Percentiles rank a stretch among this genome's conserved stretches.
These are phyloP conservation scores for Candida pseudoglaebosa DNA, from an alignment of 805 yeast species.

Conservation along the genomic window DNA sequence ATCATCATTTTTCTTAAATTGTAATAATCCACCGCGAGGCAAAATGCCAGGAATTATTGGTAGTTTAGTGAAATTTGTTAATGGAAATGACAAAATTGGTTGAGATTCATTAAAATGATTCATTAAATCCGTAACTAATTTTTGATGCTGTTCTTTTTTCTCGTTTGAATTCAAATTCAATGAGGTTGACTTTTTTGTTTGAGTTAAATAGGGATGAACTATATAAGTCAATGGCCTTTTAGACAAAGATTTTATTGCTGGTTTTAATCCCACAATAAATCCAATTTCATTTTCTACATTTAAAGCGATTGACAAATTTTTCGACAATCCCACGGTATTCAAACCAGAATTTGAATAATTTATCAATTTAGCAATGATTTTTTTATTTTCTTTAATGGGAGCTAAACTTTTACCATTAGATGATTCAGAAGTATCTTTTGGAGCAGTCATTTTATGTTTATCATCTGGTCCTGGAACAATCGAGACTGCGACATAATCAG, in stretches of 20 bases:
- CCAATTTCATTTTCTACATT: slow-evolving; percentile 51
- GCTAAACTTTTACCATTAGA: slow-evolving; percentile 9
- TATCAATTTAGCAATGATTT: slow-evolving; percentile 50
- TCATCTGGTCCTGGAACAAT: slow-evolving; percentile 48
- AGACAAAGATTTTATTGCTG: slow-evolving; percentile 33
- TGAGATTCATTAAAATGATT: slow-evolving; percentile 8
- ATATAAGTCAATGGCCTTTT: slow-evolving; percentile 38
- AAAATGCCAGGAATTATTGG: slow-evolving; percentile 46
- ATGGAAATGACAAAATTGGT: slow-evolving; percentile 25
- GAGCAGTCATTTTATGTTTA: slow-evolving; percentile 15
- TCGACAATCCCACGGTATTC: slow-evolving; percentile 50
- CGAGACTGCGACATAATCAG: slow-evolving; percentile 48
- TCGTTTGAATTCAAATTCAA: slow-evolving; percentile 25
- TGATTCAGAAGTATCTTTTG: slow-evolving; percentile 9
- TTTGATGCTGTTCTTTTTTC: slow-evolving; percentile 24
- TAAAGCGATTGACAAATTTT: slow-evolving; percentile 51
- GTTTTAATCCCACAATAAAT: slow-evolving; percentile 48
- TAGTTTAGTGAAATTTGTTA: slow-evolving; percentile 50
- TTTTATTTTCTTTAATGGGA: slow-evolving; percentile 30
- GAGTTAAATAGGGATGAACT: slow-evolving; percentile 54
- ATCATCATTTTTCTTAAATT: slow-evolving; percentile 46
- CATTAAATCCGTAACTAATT: slow-evolving; percentile 17
- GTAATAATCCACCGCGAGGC: slow-evolving; percentile 59
- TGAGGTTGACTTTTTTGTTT: slow-evolving; percentile 28
- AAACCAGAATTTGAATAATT: slow-evolving; percentile 26